phyloP scores from a whole-genome alignment of 768 basidiomycete genomes.

The Termitomyces sp. region DNA sequence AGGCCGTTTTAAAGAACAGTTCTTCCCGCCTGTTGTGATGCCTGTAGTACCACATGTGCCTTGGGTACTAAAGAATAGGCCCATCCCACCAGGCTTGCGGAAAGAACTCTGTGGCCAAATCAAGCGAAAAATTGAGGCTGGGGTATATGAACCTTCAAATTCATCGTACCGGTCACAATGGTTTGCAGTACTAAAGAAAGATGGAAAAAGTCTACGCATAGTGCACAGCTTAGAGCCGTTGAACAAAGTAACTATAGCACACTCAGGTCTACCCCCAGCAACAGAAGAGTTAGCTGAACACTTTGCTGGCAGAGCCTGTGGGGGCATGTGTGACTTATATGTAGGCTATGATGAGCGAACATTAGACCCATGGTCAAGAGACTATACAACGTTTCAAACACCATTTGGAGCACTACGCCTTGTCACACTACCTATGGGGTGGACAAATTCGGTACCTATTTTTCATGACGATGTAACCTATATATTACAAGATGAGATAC shows the following conservation, averaged over 20 bases:
- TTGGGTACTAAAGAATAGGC: conserved; percentile 23
- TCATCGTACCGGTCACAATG: conserved; percentile 22
- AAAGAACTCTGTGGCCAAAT: conserved; percentile 18
- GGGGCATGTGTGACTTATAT: too few species aligned
- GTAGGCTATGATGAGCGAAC: too few species aligned
- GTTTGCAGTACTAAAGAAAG: not conserved
- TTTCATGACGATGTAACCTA: conserved; percentile 33
- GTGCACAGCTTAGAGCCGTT: conserved; percentile 34
- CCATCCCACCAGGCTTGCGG: conserved; percentile 17
- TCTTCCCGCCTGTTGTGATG: conserved; percentile 25
- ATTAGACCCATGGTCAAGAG: conserved; percentile 12
- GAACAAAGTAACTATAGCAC: conserved; percentile 29
- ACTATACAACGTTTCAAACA: conserved; percentile 32
- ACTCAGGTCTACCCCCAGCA: conserved; percentile 16
- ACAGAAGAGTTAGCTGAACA: too few species aligned
- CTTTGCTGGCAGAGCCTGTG: too few species aligned
- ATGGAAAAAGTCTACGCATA: conserved; percentile 20
- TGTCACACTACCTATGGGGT: too few species aligned
- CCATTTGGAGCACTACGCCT: conserved; percentile 22
- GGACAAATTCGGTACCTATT: conserved; percentile 19
- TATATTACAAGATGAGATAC: conserved; percentile 22
- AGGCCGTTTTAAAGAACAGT: too few species aligned
- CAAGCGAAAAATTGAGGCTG: conserved; percentile 18
- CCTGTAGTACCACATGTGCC: conserved; percentile 28
- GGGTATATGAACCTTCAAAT: conserved; percentile 29